phyloP scores from a whole-genome alignment of 73 alveolate genomes.

The Paramecium sexaurelia region DNA sequence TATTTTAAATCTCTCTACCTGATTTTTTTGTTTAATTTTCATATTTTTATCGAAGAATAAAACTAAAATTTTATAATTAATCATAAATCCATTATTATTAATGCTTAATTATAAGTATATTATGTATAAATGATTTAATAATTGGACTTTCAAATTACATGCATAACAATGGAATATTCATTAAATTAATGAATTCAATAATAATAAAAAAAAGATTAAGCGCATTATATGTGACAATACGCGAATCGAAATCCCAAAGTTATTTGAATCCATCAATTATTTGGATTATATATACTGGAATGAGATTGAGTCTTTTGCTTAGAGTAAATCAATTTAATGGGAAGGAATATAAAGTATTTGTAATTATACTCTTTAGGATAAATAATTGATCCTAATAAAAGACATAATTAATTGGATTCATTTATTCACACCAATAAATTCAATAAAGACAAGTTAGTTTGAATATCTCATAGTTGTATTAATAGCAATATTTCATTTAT shows the following conservation, averaged over 20 bases:
- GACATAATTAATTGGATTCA: not conserved
- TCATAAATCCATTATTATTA: too few species aligned
- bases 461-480: not conserved
- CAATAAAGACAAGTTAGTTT: not conserved
- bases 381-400: not conserved
- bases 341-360: not conserved
- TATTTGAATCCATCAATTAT: not conserved
- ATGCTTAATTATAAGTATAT: too few species aligned
- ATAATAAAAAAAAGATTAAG: not conserved
- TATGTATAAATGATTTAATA: not conserved
- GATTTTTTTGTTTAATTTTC: too few species aligned
- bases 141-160: not conserved
- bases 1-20: too few species aligned
- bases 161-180: not conserved
- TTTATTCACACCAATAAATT: not conserved
- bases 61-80: too few species aligned
- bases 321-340: not conserved
- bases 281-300: not conserved
- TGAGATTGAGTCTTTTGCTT: not conserved
- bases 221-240: not conserved
- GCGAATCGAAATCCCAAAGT: not conserved
- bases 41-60: too few species aligned
- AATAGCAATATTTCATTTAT: not conserved
- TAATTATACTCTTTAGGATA: not conserved
- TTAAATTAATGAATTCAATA: not conserved